Conservation (phyloP, 2,329 filamentous ascomycete species). For the Alternaria panax region DNA sequence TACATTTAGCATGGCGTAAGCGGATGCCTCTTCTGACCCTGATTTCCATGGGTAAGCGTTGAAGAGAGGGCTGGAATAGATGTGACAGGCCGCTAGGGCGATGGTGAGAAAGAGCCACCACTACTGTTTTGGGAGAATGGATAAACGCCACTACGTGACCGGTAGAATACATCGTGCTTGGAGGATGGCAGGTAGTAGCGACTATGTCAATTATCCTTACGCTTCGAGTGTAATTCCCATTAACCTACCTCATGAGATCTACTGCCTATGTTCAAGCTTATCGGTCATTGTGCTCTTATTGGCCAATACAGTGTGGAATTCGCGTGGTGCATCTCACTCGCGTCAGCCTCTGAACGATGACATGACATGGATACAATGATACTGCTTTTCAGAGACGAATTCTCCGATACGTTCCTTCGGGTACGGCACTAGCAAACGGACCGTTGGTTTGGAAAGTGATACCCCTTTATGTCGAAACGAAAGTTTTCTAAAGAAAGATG, state of each 20-base stretch:
- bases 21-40: slow-evolving; percentile 16
- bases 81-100: slow-evolving; percentile 22
- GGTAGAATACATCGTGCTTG: slow-evolving; percentile 20
- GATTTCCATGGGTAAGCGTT: slow-evolving; percentile 16
- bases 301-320: not conserved
- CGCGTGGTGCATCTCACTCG: slow-evolving; percentile 6
- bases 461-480: slow-evolving; percentile 23
- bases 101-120: slow-evolving; percentile 26
- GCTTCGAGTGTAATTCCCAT: not conserved
- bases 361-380: not conserved
- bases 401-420: not conserved
- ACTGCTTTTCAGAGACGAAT: not conserved
- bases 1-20: slow-evolving; percentile 7
- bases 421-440: slow-evolving; percentile 6
- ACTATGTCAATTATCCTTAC: slow-evolving; percentile 18
- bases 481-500: slow-evolving; percentile 29
- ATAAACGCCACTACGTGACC: slow-evolving; percentile 18
- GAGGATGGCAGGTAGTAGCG: slow-evolving; percentile 23
- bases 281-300: not conserved
- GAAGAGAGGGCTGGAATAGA: slow-evolving; percentile 18
- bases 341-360: not conserved
- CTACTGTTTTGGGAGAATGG: slow-evolving; percentile 23
- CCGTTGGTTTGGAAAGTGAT: slow-evolving; percentile 1
- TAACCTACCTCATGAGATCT: not conserved
- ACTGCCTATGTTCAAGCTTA: not conserved